Evolutionary conservation across 148 eudicot species (phyloP), one percentile per base, ranked within the genome.

Genomic region (Nepenthes mirabilis): DNA sequence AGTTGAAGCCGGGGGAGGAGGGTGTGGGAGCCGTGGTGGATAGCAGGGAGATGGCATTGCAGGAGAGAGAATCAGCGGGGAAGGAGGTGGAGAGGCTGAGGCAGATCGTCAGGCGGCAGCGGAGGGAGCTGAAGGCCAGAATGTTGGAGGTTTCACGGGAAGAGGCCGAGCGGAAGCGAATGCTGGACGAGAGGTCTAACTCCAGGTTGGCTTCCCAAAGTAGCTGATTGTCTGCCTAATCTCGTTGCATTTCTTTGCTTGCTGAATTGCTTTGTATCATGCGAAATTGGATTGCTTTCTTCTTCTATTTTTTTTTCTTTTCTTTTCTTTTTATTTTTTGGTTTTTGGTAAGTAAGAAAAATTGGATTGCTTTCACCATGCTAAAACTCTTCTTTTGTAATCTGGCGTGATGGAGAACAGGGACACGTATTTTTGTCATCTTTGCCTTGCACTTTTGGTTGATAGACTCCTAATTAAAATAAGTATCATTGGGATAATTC

Each of bases 21-120:
- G 58, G 59, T 45, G 54, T 50, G 55, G 10, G 49, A 56, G 43
- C 14, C 60, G 23, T 23, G 23, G 23, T 36, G 51, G 67, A 13
- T 58, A 79, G 71, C 55, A 82, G 80, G 62, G 90, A 80, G 65
- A 64, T 60, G 59, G 94, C 91, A 0, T 64, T 78, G 72, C 74
- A 74, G 69, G 98, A 93, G 75, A 79, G 99, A 48, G 95, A 93
- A 34, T 43, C 59, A 68, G 97, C 99, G 14, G 84, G 89, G 86
- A 86, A 80, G 80, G 99, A 93, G 74, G 97, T 84, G 66, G 99
- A 93, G 78, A 82, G 87, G 79, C 63, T 93, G 76, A 86, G 99
- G 81, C 87, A 82, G 56, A 64, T 75, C 1, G 85, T 93, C 35
- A 80, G 90, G 80, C 71, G 99, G 62, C 89, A 86, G 65, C 68